Evolutionary conservation across 2,329 filamentous ascomycete species (phyloP).

Genomic region (Furcasterigmium furcatum): DNA sequence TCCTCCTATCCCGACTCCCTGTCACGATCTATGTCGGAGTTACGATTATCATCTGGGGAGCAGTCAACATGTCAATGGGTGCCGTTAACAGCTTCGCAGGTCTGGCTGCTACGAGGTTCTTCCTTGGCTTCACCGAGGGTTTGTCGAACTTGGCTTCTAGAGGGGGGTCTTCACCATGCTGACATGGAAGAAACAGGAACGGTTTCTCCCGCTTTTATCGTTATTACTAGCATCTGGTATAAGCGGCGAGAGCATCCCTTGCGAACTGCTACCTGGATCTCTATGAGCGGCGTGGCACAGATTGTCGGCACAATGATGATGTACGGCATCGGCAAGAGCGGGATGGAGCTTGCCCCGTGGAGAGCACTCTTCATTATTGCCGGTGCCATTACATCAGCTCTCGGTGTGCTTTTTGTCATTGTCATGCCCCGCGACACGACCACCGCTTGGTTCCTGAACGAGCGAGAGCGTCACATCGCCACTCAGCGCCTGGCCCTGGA

Average conservation of each 20-base stretch:
- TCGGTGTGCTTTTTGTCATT: slow-evolving; percentile 2
- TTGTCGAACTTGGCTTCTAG: too few relatives aligned
- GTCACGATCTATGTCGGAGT: slow-evolving; percentile 8
- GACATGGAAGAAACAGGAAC: slow-evolving; percentile 3
- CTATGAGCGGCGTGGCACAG: slow-evolving; percentile 21
- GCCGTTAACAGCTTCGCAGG: too few relatives aligned
- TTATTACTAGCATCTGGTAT: slow-evolving; percentile 27
- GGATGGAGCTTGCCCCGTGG: slow-evolving; percentile 13
- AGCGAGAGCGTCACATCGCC: slow-evolving; percentile 3
- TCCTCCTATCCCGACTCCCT: slow-evolving; percentile 6
- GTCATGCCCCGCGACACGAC: slow-evolving; percentile 7
- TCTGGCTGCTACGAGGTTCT: too few relatives aligned
- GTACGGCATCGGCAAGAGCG: slow-evolving; percentile 17
- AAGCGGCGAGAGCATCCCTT: slow-evolving; percentile 21
- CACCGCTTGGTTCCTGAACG: slow-evolving; percentile 5
- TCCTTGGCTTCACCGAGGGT: too few relatives aligned
- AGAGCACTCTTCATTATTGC: slow-evolving; percentile 13
- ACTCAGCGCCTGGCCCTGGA: slow-evolving; percentile 13
- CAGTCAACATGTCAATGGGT: slow-evolving; percentile 19
- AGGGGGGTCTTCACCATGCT: not conserved
- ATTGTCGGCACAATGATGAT: slow-evolving; percentile 21
- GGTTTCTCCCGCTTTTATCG: slow-evolving; percentile 27
- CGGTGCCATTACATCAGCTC: slow-evolving; percentile 4
- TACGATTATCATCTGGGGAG: slow-evolving; percentile 19
- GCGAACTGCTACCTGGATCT: slow-evolving; percentile 22